Conservation (phyloP, 1,284 basidiomycete genomes). For the Cronartium ribicola region DNA sequence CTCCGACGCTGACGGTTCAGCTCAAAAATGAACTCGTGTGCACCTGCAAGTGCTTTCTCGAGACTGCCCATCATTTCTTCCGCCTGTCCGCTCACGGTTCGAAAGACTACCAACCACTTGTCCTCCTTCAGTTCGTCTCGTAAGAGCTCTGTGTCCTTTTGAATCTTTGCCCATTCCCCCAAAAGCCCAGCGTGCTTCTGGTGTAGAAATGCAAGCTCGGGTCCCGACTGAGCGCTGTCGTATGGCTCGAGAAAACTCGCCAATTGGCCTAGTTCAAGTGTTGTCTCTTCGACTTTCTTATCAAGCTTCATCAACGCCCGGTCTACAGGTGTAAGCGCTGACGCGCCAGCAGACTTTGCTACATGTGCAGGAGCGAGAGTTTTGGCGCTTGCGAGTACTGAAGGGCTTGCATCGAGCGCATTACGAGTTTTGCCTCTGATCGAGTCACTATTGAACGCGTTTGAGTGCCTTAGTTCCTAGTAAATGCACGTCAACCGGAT, state of each 20-base stretch:
- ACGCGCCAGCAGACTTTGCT: constrained; percentile 5
- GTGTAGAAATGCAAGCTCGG: not conserved
- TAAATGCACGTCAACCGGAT: not conserved
- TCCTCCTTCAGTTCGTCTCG: constrained; percentile 49
- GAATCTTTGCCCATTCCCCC: constrained; percentile 46
- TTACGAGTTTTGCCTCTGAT: constrained; percentile 12
- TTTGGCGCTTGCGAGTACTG: not conserved
- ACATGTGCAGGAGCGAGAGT: not conserved
- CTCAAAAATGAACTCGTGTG: constrained; percentile 46
- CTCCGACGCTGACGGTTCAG: constrained; percentile 42
- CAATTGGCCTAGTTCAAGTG: constrained; percentile 1
- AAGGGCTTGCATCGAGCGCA: not conserved
- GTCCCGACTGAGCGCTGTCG: not conserved
- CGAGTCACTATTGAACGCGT: constrained; percentile 8
- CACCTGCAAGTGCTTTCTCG: constrained; percentile 47
- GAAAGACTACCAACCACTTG: constrained; percentile 49
- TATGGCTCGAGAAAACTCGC: not conserved
- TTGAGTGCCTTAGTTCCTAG: constrained; percentile 33
- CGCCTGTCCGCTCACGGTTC: constrained; percentile 47
- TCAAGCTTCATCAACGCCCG: constrained; percentile 24
- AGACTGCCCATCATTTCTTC: constrained; percentile 50
- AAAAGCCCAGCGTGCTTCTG: constrained; percentile 43
- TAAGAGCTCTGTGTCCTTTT: constrained; percentile 47
- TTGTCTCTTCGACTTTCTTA: constrained; percentile 18
- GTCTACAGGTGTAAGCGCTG: constrained; percentile 31